Base-by-base conservation (phyloP, 768 basidiomycete species). In the Russula olivacea region DNA sequence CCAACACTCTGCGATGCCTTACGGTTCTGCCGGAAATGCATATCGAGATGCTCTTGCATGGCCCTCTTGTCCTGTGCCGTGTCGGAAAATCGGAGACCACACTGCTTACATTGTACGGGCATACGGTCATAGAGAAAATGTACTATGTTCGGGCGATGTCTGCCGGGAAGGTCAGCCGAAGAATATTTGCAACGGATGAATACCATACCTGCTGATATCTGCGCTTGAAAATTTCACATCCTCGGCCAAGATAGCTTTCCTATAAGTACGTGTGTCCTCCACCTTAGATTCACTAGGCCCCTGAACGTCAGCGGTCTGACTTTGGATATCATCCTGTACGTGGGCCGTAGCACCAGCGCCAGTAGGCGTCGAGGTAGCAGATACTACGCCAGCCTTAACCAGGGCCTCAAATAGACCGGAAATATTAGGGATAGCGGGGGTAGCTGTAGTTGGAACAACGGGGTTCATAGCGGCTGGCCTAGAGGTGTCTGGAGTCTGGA, bases 21-120 rank as follows among this genome's bases (percentile, higher is more conserved):
- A 63, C 88, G 83, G 71, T 98, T 98, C 72, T 96, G 89, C 72
- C 87, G 81, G 76, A 97, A 98, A 74, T 99, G 96, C 88, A 91
- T 89, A 73, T 99, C 96, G 69, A 98, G 80, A 72, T 99, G 97
- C 61, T 87, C 84, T 69, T 95, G 84, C 79, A 94, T 81, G 43
- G 76, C 79, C 72, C 85, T 87, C 76, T 87, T 91, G 64, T 91
- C 93, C 58, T 78, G 69, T 30, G 76, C 71, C 34, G 82, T 84
- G 68, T 91, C 90, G 53, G 88, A 77, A 74, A 95, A 96, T 49
- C 96, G 87, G 58, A 91, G 76, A 19, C 89, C 91, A 77, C 96
- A 99, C 70, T 98, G 95, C 75, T 88, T 93, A 80, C 96, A 99
- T 75, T 93, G 89, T 38, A 83, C 77, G 25, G 87, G 81, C 41